Percentiles rank a stretch among this genome's conserved stretches.
Evolutionary conservation across 805 yeast genomes (phyloP).

Genomic region (Candida succiphila): DNA sequence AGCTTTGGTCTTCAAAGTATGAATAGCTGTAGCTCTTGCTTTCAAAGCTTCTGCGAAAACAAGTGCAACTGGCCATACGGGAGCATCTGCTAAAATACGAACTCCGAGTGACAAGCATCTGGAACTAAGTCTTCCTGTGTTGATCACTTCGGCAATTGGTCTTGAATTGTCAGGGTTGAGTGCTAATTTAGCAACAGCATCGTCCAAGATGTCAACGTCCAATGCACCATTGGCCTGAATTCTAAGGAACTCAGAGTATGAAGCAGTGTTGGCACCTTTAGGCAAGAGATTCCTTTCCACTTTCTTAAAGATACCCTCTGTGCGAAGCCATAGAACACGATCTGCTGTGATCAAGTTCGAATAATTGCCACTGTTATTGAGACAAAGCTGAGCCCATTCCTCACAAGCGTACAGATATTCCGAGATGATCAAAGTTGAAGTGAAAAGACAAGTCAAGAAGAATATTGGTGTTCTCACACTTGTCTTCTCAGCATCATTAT

Average conservation of each 20-base stretch:
- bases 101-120: constrained; percentile 62
- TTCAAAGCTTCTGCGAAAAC: constrained; percentile 74
- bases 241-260: constrained; percentile 49
- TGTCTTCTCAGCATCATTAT: constrained; percentile 54
- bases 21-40: constrained; percentile 41
- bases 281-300: constrained; percentile 51
- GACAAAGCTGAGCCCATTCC: constrained; percentile 31
- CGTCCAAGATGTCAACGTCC: constrained; percentile 39
- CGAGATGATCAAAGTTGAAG: constrained; percentile 50
- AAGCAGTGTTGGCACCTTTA: constrained; percentile 36
- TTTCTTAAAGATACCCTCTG: constrained; percentile 48
- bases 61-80: constrained; percentile 77
- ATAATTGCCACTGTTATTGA: constrained; percentile 12
- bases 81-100: constrained; percentile 72
- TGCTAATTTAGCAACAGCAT: constrained; percentile 37
- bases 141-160: constrained; percentile 36
- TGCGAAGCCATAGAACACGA: constrained; percentile 54
- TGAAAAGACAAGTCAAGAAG: constrained; percentile 61
- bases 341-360: constrained; percentile 27
- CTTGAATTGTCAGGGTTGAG: constrained; percentile 34
- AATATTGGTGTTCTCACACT: constrained; percentile 69
- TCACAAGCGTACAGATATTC: constrained; percentile 54
- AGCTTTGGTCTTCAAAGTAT: constrained; percentile 9
- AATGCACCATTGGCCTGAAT: constrained; percentile 51
- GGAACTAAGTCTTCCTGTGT: constrained; percentile 39